These are phyloP conservation scores for Phytopythium helicoides DNA, from an alignment of 352 stramenopile species.

Conservation along the genomic window DNA sequence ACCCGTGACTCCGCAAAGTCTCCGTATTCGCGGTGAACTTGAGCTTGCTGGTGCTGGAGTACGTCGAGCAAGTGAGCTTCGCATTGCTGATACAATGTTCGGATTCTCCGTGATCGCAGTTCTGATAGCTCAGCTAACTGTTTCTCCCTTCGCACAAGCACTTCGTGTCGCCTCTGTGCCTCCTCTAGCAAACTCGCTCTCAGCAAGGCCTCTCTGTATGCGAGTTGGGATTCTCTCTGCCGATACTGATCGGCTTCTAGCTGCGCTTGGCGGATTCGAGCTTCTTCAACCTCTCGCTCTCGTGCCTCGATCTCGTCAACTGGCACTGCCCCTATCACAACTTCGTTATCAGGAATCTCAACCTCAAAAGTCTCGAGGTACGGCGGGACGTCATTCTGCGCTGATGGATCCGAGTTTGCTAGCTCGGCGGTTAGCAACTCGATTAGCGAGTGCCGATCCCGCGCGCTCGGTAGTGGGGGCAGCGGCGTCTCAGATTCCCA, in stretches of 20 bases:
- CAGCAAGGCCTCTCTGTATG: constrained; percentile 34
- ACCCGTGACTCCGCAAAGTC: constrained; percentile 35
- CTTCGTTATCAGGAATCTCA: constrained; percentile 54
- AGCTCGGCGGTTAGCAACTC: constrained; percentile 46
- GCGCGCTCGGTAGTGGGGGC: constrained; percentile 1
- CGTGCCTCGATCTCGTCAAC: constrained; percentile 59
- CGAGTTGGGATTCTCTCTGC: constrained; percentile 43
- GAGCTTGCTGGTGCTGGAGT: constrained; percentile 58
- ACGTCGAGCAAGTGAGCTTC: constrained; percentile 53
- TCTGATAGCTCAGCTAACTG: constrained; percentile 42
- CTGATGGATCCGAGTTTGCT: constrained; percentile 19
- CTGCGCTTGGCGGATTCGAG: constrained; percentile 40
- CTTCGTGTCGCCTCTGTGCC: constrained; percentile 32
- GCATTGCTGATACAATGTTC: constrained; percentile 72
- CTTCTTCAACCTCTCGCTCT: constrained; percentile 60
- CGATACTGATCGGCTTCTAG: constrained; percentile 50
- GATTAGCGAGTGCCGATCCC: constrained; percentile 39
- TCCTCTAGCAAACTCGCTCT: constrained; percentile 37
- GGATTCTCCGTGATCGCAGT: constrained; percentile 46
- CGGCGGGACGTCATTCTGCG: constrained; percentile 17
- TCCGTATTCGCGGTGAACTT: constrained; percentile 63
- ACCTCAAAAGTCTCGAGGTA: constrained; percentile 76
- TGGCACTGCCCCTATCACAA: constrained; percentile 56
- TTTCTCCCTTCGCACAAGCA: constrained; percentile 38
- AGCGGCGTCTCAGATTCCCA: constrained; percentile 30